Conservation (phyloP, 345 rosid species). For the Ricinus communis region DNA sequence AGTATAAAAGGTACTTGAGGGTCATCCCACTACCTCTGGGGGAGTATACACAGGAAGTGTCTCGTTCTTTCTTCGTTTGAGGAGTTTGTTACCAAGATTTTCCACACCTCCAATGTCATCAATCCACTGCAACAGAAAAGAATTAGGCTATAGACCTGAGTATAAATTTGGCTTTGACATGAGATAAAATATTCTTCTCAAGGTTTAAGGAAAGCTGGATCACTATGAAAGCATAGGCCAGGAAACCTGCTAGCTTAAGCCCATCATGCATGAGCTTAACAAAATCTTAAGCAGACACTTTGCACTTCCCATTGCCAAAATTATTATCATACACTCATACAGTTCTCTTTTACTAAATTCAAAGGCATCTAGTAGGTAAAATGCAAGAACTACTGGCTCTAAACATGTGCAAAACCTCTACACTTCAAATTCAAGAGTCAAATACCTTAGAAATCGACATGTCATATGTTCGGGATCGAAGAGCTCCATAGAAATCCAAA, state of each 20-base stretch:
- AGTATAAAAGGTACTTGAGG: background rate
- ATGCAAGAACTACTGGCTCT: background rate
- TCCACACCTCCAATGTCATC: constrained; percentile 82
- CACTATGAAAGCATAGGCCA: background rate
- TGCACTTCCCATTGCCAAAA: background rate
- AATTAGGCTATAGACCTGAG: background rate
- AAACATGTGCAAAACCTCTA: background rate
- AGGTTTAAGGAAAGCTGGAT: background rate
- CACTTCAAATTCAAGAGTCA: constrained; percentile 1
- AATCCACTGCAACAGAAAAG: constrained; percentile 58
- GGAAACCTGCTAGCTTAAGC: background rate
- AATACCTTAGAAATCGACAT: constrained; percentile 75
- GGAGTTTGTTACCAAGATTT: constrained; percentile 63
- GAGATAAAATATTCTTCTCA: background rate
- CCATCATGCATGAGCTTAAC: too few relatives aligned
- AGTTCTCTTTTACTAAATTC: background rate
- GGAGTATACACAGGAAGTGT: constrained; percentile 70
- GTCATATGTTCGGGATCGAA: constrained; percentile 91
- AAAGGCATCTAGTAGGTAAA: background rate
- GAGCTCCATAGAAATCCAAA: constrained; percentile 93
- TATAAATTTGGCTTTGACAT: background rate
- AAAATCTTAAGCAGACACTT: background rate
- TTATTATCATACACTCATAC: background rate
- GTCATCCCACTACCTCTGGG: constrained; percentile 52
- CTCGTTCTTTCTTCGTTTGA: constrained; percentile 51